Evolutionary conservation across 805 yeast genomes (phyloP).

Genomic region (Saccharomycopsis fermentans): DNA sequence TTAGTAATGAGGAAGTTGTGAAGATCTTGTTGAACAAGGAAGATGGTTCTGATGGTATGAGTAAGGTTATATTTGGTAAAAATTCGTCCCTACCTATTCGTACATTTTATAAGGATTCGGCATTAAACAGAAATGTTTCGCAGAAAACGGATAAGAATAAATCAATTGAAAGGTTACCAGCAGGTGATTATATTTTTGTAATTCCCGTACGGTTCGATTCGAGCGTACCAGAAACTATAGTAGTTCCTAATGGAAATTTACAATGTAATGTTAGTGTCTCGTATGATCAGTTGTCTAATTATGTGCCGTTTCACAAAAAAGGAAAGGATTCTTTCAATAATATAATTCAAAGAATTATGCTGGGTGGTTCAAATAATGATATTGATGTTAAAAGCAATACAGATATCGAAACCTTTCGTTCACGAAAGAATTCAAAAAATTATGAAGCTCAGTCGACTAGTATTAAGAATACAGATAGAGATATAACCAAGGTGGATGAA

Average conservation of each 20-base stretch:
- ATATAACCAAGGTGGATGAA: not conserved
- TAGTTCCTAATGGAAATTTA: constrained; percentile 41
- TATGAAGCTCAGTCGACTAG: not conserved
- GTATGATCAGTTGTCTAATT: not conserved
- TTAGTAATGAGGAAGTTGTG: not conserved
- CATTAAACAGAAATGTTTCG: not conserved
- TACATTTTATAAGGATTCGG: not conserved
- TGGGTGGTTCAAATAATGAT: not conserved
- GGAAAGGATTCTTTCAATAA: constrained; percentile 10
- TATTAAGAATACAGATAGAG: not conserved
- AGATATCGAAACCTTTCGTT: not conserved
- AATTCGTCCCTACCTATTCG: not conserved
- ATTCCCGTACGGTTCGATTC: constrained; percentile 54
- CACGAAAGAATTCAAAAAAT: not conserved
- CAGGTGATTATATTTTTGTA: constrained; percentile 64
- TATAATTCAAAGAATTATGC: constrained; percentile 13
- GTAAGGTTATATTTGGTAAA: not conserved
- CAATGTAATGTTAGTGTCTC: constrained; percentile 27
- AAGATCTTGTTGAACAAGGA: not conserved
- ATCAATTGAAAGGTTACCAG: constrained; percentile 19
- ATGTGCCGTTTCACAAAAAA: not conserved
- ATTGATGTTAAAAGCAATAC: not conserved
- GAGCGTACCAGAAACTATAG: constrained; percentile 51
- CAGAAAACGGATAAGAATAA: not conserved
- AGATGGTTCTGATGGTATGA: not conserved